Conservation (phyloP, 1,284 basidiomycete species). For the Schizophyllum commune region DNA sequence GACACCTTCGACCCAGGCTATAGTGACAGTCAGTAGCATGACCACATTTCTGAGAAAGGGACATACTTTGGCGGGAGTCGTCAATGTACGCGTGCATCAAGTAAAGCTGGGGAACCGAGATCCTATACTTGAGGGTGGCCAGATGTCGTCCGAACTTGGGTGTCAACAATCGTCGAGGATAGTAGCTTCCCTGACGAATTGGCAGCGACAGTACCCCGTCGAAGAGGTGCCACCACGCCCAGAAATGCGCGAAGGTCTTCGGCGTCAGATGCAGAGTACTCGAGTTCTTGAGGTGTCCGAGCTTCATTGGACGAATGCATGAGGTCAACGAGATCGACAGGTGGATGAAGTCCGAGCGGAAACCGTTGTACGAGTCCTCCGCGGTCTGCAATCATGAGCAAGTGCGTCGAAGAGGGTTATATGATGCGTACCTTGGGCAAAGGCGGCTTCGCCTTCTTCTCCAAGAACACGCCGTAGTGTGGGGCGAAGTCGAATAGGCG, state of each 20-base stretch:
- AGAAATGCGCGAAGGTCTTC: constrained; percentile 85
- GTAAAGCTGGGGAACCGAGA: constrained; percentile 73
- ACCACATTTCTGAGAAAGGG: not conserved
- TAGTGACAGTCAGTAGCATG: constrained; percentile 5
- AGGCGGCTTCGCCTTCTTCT: constrained; percentile 38
- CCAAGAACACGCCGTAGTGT: constrained; percentile 76
- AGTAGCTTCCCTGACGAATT: constrained; percentile 81
- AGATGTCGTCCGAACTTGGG: constrained; percentile 88
- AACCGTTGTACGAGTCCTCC: constrained; percentile 81
- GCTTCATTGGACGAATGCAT: constrained; percentile 29
- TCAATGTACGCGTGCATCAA: constrained; percentile 87
- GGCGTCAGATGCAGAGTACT: constrained; percentile 89
- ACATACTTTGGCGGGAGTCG: constrained; percentile 54
- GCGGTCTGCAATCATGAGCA: constrained; percentile 14
- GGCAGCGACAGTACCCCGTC: constrained; percentile 77
- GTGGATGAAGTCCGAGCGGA: constrained; percentile 94
- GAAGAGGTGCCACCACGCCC: constrained; percentile 88
- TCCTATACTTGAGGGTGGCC: constrained; percentile 90
- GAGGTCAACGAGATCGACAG: constrained; percentile 84
- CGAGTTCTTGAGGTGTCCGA: constrained; percentile 18
- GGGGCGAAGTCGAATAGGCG: constrained; percentile 78
- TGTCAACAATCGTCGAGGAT: constrained; percentile 67
- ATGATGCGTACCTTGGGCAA: constrained; percentile 39
- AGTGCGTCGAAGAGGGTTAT: constrained; percentile 1
- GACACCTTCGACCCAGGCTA: constrained; percentile 73